Evolutionary conservation across 768 basidiomycete species (phyloP), one percentile per base, ranked within the genome.

Genomic region (Tylopilus felleus): DNA sequence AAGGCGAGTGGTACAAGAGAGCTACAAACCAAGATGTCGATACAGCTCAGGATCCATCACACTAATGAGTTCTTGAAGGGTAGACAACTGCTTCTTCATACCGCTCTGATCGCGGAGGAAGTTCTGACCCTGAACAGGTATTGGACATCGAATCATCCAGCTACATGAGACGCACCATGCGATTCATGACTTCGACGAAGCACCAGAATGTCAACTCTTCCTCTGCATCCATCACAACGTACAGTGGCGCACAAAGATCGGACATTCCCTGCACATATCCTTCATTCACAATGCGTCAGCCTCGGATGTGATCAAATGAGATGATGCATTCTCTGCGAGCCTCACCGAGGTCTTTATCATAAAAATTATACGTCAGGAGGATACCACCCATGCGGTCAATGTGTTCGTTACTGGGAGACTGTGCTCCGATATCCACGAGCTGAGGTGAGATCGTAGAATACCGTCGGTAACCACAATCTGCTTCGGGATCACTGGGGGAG

Each of bases 191-290:
- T 59, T 88, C 83, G 21, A 90, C 93, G 65, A 99, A 93, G 65
- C 93, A 93, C 94, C 95, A 98, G 73, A 98, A 98, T 2, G 91
- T 92, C 72, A 92, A 71, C 49, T 88, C 89, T 64, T 96, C 94
- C 58, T 97, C 88, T 8, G 84, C 90, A 49, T 80, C 85, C 81
- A 91, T 86, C 16, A 94, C 90, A 23, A 98, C 86, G 65, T 98
- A 98, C 7, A 98, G 73, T 13, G 97, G 97, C 4, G 92, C 88
- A 61, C 91, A 90, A 14, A 99, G 80, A 71, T 99, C 97, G 3
- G 91, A 93, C 97, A 98, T 98, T 29, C 97, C 97, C 71, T 98
- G 97, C 5, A 98, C 97, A 68, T 98, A 98, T 27, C 95, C 93
- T 88, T 56, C 52, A 51, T 47, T 35, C n/a, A 51, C 46, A 53